Base-by-base conservation (phyloP, 805 yeast genomes). In the Scheffersomyces ergatensis region DNA sequence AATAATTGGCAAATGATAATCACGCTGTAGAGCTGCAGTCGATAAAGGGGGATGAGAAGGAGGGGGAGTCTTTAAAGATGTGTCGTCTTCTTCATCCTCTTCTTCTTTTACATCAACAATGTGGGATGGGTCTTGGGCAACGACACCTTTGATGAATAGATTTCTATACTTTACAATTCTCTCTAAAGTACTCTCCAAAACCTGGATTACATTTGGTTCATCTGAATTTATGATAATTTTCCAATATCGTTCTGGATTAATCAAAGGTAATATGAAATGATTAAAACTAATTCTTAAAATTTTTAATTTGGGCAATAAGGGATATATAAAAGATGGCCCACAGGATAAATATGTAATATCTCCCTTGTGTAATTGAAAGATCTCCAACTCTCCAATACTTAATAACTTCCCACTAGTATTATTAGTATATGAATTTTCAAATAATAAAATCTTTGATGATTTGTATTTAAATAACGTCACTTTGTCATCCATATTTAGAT, bases 171-270 rank as follows among this genome's bases (percentile, higher is more conserved):
- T 61, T 19, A 76, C 74, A 17, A 66, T 62, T 6, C 50, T 47
- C 26, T 60, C 64, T 33, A 81, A 65, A 21, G 76, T 70, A 2
- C 17, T 18, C 43, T 65, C 70, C 37, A 72, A 54, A 16, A 46
- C 46, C 3, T 47, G 44, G 4, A 72, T 45, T 2, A 56, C 54
- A 7, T 46, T 40, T 1, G 42, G 37, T 34, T 69, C 66, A 3
- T 53, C 57, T 0, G 72, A 53, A 34, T 58, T 61, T 5, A 77
- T 50, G 26, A 64, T 60, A 8, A 78, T 67, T 43, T 72, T 72
- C 95, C 95, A 87, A 58, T 79, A 85, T 50, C 92, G 65, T 46
- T 80, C 83, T 0, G 95, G 95, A 50, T 85, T 85, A 20, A 78
- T 78, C 42, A 87, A 70, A 0, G 89, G 82, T 14, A 86, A 56